These are phyloP conservation scores for Exophiala sp. DNA, from an alignment of 2,329 filamentous ascomycete species.

Conservation along the genomic window DNA sequence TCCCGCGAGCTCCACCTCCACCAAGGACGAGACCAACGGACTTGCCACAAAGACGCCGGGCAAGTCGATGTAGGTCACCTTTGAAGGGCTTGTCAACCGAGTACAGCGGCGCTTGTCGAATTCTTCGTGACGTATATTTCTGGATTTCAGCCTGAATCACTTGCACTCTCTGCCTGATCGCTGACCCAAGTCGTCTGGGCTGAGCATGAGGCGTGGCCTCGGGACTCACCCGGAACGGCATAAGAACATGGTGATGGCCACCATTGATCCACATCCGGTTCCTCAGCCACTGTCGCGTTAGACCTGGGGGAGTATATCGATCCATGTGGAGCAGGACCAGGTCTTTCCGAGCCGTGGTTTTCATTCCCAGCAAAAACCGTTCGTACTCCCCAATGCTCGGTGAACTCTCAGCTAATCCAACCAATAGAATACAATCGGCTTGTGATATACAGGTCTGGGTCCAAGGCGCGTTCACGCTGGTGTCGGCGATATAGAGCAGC, in stretches of 20 bases:
- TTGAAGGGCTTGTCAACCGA: constrained; percentile 90
- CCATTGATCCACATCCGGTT: constrained; percentile 98
- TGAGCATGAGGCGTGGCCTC: constrained; percentile 67
- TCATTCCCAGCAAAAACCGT: constrained; percentile 90
- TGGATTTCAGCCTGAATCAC: constrained; percentile 95
- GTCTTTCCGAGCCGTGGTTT: constrained; percentile 91
- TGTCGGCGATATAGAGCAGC: constrained; percentile 93
- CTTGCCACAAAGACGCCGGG: constrained; percentile 82
- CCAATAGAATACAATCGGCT: constrained; percentile 89
- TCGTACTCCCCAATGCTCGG: constrained; percentile 93
- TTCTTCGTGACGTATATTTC: constrained; percentile 90
- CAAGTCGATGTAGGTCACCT: constrained; percentile 90
- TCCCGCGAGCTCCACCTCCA: constrained; percentile 85
- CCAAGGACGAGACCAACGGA: constrained; percentile 91
- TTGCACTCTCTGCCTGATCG: constrained; percentile 86
- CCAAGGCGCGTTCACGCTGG: constrained; percentile 94
- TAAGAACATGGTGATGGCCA: constrained; percentile 94
- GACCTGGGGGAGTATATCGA: constrained; percentile 73
- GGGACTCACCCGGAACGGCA: constrained; percentile 72
- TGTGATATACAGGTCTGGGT: constrained; percentile 97
- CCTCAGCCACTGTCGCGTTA: constrained; percentile 82
- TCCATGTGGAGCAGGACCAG: constrained; percentile 85
- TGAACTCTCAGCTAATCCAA: constrained; percentile 84
- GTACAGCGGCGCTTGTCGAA: constrained; percentile 83
- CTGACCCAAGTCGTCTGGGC: constrained; percentile 72